phyloP scores from a whole-genome alignment of 257 asterid genomes.

The Datura wrightii region DNA sequence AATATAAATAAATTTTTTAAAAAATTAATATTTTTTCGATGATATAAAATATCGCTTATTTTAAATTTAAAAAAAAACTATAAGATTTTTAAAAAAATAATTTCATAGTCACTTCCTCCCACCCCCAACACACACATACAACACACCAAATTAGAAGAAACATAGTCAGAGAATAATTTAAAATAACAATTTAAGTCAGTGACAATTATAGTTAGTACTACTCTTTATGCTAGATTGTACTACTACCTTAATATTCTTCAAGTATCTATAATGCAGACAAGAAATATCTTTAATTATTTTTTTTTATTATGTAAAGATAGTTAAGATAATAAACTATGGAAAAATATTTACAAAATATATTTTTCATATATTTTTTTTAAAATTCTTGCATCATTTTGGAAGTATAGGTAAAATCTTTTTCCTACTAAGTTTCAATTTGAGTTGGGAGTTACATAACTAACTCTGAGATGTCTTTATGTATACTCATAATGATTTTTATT shows the following conservation, averaged over 20 bases:
- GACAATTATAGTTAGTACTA: slow-evolving; percentile 3
- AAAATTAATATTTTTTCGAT: too few species aligned
- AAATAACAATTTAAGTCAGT: slow-evolving; percentile 6
- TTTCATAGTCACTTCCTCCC: not conserved
- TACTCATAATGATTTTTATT: too few species aligned
- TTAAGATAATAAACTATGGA: not conserved
- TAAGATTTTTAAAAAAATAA: too few species aligned
- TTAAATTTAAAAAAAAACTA: too few species aligned
- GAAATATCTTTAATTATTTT: not conserved
- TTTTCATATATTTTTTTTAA: not conserved
- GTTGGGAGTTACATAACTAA: not conserved
- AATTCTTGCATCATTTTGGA: not conserved
- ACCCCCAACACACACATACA: too few species aligned
- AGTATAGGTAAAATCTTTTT: not conserved
- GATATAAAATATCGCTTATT: too few species aligned
- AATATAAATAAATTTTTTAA: too few species aligned
- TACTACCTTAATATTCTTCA: not conserved
- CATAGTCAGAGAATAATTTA: slow-evolving; percentile 1
- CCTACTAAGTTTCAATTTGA: not conserved
- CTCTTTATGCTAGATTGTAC: not conserved
- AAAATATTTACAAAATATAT: not conserved
- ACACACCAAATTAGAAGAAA: not conserved
- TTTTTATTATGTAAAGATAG: not conserved
- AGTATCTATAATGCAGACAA: not conserved
- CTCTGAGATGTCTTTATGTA: not conserved